phyloP scores from a whole-genome alignment of 805 yeast genomes.

The Maudiozyma bulderi region DNA sequence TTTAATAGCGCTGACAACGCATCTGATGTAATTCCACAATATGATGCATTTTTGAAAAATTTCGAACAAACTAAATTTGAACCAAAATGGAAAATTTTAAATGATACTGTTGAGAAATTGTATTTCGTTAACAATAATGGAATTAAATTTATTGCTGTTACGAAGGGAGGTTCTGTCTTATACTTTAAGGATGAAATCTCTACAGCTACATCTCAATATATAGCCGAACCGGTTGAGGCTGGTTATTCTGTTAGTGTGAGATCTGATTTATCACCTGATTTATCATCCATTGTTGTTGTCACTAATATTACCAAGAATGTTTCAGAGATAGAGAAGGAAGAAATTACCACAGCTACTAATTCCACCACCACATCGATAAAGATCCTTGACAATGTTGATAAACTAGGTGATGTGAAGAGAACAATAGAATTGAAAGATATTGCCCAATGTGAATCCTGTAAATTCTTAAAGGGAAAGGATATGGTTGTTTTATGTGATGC shows the following conservation, averaged over 20 bases:
- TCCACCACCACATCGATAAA: conserved; percentile 9
- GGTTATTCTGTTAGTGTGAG: conserved; percentile 5
- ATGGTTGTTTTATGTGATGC: conserved; percentile 19
- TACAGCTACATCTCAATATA: conserved; percentile 10
- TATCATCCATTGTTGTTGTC: conserved; percentile 13
- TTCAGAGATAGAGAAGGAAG: background rate
- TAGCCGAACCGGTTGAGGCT: background rate
- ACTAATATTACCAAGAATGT: conserved; percentile 6
- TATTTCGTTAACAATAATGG: conserved; percentile 11
- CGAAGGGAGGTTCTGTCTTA: conserved; percentile 24
- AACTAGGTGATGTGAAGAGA: conserved; percentile 17
- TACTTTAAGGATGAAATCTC: conserved; percentile 23
- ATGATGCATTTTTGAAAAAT: conserved; percentile 23
- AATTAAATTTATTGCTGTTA: conserved; percentile 27
- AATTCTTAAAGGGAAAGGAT: background rate
- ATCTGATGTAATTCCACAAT: conserved; percentile 23
- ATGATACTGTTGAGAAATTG: conserved; percentile 21
- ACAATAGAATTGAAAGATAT: conserved; percentile 9
- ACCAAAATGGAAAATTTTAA: conserved; percentile 20
- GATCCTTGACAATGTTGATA: conserved; percentile 17
- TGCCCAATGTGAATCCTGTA: background rate
- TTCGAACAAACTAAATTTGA: conserved; percentile 10
- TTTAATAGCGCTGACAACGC: background rate
- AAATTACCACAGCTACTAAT: background rate
- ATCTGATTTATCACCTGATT: conserved; percentile 18